A percentile compares a stretch with the other conserved stretches of the same genome.
Evolutionary conservation across 345 rosid genomes (phyloP).

Genomic region (Kernera saxatilis): DNA sequence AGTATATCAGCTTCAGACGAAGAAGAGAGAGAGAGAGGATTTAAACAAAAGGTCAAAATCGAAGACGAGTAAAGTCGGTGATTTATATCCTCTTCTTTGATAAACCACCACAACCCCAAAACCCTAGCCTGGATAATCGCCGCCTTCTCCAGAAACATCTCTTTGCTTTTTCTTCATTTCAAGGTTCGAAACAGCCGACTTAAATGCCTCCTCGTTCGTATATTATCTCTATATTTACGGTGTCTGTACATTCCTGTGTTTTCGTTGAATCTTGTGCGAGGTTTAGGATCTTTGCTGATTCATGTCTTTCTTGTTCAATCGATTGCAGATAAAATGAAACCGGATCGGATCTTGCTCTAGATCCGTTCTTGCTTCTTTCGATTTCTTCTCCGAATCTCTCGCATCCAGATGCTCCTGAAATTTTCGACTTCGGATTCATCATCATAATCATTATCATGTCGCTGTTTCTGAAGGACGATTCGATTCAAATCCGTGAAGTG

Average conservation of each 20-base stretch:
- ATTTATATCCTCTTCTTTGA: background rate
- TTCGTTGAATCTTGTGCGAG: background rate
- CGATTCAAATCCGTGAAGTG: slow-evolving; percentile 61
- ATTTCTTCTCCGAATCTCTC: background rate
- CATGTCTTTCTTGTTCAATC: background rate
- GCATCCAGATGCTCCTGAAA: background rate
- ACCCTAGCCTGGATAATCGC: slow-evolving; percentile 16
- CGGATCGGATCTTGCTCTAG: slow-evolving; percentile 10
- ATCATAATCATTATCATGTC: slow-evolving; percentile 33
- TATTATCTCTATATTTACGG: too few relatives aligned
- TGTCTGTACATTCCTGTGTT: too few relatives aligned
- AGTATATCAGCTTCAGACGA: background rate
- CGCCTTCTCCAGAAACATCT: slow-evolving; percentile 14
- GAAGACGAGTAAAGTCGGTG: background rate
- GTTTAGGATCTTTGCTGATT: background rate
- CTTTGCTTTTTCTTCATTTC: background rate
- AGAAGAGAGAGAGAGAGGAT: background rate
- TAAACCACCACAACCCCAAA: slow-evolving; percentile 18
- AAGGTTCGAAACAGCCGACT: slow-evolving; percentile 1
- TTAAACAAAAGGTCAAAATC: background rate
- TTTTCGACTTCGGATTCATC: background rate
- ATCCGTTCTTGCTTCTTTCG: background rate
- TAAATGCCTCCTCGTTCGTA: background rate
- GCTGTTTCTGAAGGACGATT: slow-evolving; percentile 46
- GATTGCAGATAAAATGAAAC: slow-evolving; percentile 13